Base-by-base conservation (phyloP, 176 grass and related monocot species). In the Thalia dealbata region DNA sequence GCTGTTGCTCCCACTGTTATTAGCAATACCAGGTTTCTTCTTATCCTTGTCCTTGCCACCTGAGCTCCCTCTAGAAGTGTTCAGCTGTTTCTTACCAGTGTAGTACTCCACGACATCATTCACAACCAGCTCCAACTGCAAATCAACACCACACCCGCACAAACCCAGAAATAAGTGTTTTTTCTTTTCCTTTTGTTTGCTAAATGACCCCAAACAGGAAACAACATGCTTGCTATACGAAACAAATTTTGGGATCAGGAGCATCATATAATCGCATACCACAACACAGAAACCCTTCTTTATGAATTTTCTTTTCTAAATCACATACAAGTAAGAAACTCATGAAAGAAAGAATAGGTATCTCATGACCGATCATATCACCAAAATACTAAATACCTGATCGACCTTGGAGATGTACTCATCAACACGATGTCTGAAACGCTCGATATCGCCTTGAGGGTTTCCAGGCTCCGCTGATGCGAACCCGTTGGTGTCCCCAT, bases 41-140 rank as follows among this genome's bases (percentile, higher is more conserved):
- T 58, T 78, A 4, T 77, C 75, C 48, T 76, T 76, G 1, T 76
- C 74, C 43, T 65, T 78, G 12, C 19, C 64, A 23, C 52, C 75
- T 10, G 64, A 78, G 64, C 25, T 69, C 62, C 75, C 75, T 61
- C 69, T 78, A 4, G 46, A 78, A 78, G 66, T 69, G 29, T 78
- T 78, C 18, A 61, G 18, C 6, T 85, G 85, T 52, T 85, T 91
- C 78, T 83, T 91, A 72, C 16, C 75, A 27, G 84, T 76, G 41
- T 79, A 85, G 74, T 85, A 88, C 14, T 82, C 71, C 42, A 62
- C 78, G 50, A 91, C 82, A 54, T 91, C 89, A 68, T 69, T 79
- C 71, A 91, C 89, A 35, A 28, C 80, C 74, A 19, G 82, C 82
- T 91, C 89, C 74, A 91, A 28, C 89, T 91, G 82, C 82, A 84